Percentiles rank a stretch among this genome's conserved stretches.
phyloP scores from a whole-genome alignment of 352 stramenopile genomes.

The Pythium rhizo-oryzae region DNA sequence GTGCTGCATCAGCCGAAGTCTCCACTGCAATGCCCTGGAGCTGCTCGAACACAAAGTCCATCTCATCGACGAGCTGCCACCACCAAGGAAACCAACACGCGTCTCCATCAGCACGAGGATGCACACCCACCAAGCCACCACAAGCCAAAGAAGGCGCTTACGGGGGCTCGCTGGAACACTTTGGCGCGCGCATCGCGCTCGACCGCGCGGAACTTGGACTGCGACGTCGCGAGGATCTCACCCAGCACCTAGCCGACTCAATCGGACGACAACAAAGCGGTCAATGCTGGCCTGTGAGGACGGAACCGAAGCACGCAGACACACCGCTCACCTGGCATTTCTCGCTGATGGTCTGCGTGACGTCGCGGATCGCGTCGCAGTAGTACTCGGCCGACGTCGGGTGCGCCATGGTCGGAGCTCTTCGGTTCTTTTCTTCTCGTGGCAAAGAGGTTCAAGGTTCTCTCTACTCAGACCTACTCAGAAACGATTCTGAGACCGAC shows the following conservation, averaged over 20 bases:
- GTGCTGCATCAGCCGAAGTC: conserved; percentile 32
- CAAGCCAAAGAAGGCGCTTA: conserved; percentile 21
- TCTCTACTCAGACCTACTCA: conserved; percentile 13
- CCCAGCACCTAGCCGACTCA: conserved; percentile 49
- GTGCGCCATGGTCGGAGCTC: conserved; percentile 16
- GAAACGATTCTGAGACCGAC: background rate
- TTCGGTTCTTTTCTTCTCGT: too few species aligned
- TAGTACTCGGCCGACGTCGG: conserved; percentile 41
- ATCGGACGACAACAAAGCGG: background rate
- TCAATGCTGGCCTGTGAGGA: background rate
- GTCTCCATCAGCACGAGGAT: background rate
- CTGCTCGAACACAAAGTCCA: conserved; percentile 76
- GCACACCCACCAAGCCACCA: background rate
- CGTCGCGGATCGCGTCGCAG: conserved; percentile 52
- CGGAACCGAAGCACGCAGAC: background rate
- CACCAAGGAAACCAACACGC: background rate
- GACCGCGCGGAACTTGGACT: conserved; percentile 50
- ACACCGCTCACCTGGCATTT: conserved; percentile 56
- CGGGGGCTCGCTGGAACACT: conserved; percentile 63
- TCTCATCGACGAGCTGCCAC: conserved; percentile 64
- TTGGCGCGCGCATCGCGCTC: conserved; percentile 49
- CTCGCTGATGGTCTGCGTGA: conserved; percentile 67
- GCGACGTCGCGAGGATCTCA: conserved; percentile 65
- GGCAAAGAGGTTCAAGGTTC: conserved; percentile 6
- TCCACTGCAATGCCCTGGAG: conserved; percentile 57